A percentile compares a stretch with the other conserved stretches of the same genome.
phyloP scores from a whole-genome alignment of 2,329 filamentous ascomycete genomes.

The Monosporascus sp. region DNA sequence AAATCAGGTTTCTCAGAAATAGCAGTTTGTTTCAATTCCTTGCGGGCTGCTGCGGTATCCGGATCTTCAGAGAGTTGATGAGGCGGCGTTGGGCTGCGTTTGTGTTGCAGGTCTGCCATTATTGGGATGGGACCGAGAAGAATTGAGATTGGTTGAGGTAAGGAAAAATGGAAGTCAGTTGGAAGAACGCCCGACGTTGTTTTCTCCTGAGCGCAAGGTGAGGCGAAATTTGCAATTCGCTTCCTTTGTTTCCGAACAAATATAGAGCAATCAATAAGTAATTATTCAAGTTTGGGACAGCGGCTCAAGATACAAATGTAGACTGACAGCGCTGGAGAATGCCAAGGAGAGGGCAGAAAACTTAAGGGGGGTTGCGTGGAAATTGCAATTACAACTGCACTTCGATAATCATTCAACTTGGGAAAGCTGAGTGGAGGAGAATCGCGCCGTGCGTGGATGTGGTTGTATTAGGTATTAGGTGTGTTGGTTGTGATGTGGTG shows the following conservation, averaged over 20 bases:
- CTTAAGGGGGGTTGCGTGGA: no score
- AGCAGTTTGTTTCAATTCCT: constrained; percentile 59
- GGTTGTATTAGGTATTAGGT: background rate
- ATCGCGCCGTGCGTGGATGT: no score
- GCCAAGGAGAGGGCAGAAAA: no score
- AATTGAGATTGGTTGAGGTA: background rate
- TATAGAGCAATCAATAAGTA: no score
- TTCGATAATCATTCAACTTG: background rate
- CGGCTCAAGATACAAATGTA: no score
- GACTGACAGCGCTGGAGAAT: no score
- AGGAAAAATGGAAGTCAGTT: no score
- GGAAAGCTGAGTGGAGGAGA: background rate
- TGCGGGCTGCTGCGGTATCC: constrained; percentile 57
- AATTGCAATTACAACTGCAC: background rate
- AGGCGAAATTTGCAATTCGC: background rate
- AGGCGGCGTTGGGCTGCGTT: constrained; percentile 24
- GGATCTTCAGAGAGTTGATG: constrained; percentile 45
- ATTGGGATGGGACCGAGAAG: background rate
- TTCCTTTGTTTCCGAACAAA: no score
- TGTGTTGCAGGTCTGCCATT: constrained; percentile 4
- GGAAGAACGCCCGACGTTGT: no score
- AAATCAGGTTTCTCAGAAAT: constrained; percentile 48
- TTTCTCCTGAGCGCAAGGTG: background rate
- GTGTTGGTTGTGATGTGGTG: background rate
- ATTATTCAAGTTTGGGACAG: no score